These are phyloP conservation scores for Verruconis gallopava DNA, from an alignment of 2,329 filamentous ascomycete species.

Conservation along the genomic window DNA sequence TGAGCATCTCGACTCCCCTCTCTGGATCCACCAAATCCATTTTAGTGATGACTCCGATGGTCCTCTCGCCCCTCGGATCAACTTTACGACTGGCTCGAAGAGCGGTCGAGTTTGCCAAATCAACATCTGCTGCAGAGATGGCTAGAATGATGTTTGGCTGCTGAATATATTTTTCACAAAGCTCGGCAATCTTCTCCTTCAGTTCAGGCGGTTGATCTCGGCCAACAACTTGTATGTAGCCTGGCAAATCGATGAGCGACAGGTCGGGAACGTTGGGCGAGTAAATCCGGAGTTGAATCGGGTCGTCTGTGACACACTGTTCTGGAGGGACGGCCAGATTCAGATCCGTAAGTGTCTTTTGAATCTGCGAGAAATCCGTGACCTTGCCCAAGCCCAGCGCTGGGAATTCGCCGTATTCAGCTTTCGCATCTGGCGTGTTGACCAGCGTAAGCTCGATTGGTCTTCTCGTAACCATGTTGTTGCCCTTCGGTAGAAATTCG, in stretches of 20 bases:
- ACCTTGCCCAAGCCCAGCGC: slow-evolving; percentile 81
- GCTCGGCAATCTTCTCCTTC: slow-evolving; percentile 88
- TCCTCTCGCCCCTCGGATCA: slow-evolving; percentile 86
- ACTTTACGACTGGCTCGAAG: slow-evolving; percentile 80
- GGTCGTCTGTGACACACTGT: slow-evolving; percentile 91
- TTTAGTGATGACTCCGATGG: slow-evolving; percentile 97
- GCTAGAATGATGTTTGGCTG: slow-evolving; percentile 91
- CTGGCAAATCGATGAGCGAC: slow-evolving; percentile 88
- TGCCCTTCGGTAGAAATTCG: slow-evolving; percentile 94
- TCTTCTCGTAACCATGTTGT: slow-evolving; percentile 93
- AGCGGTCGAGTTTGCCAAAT: slow-evolving; percentile 91
- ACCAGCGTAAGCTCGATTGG: slow-evolving; percentile 94
- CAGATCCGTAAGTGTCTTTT: slow-evolving; percentile 85
- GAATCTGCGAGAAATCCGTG: slow-evolving; percentile 82
- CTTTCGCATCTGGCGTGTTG: slow-evolving; percentile 76
- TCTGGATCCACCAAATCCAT: slow-evolving; percentile 90
- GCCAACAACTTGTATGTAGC: slow-evolving; percentile 92
- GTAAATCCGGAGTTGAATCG: slow-evolving; percentile 89
- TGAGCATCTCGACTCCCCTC: slow-evolving; percentile 65
- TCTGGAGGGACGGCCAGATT: slow-evolving; percentile 84
- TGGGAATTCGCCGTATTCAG: slow-evolving; percentile 93
- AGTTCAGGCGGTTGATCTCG: slow-evolving; percentile 81
- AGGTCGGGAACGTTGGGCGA: slow-evolving; percentile 92
- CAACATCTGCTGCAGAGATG: slow-evolving; percentile 94
- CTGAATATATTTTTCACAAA: slow-evolving; percentile 98